These are phyloP conservation scores for Zelonia costaricensis DNA, from an alignment of 208 protist species.

Conservation along the genomic window DNA sequence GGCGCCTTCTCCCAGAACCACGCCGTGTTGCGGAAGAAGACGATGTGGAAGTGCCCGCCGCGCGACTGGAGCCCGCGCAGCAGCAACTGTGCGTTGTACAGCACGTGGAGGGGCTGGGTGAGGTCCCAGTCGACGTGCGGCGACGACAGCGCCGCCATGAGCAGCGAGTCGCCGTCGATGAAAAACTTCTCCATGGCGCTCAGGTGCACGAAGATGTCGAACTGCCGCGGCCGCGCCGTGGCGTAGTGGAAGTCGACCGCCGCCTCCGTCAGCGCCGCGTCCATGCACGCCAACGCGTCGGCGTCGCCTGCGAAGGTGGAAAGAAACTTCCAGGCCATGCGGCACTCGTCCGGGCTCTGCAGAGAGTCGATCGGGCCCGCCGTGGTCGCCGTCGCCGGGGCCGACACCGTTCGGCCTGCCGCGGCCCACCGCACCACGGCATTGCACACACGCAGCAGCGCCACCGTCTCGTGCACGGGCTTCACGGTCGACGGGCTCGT, in stretches of 20 bases:
- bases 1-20: slow-evolving; percentile 83
- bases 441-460: slow-evolving; percentile 30
- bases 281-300: slow-evolving; percentile 36
- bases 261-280: slow-evolving; percentile 39
- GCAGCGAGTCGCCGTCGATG: slow-evolving; percentile 91
- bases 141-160: slow-evolving; percentile 81
- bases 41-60: slow-evolving; percentile 80
- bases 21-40: slow-evolving; percentile 76
- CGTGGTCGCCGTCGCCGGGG: slow-evolving; percentile 32
- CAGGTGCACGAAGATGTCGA: slow-evolving; percentile 92
- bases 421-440: slow-evolving; percentile 36
- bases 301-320: slow-evolving; percentile 27
- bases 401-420: too few relatives aligned
- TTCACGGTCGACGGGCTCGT: slow-evolving; percentile 22
- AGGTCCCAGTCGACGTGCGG: slow-evolving; percentile 86
- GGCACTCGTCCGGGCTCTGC: slow-evolving; percentile 58
- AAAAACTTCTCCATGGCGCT: slow-evolving; percentile 91
- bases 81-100: slow-evolving; percentile 84
- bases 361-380: slow-evolving; percentile 37
- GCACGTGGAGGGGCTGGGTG: slow-evolving; percentile 86
- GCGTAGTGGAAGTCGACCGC: slow-evolving; percentile 80
- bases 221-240: slow-evolving; percentile 75
- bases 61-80: slow-evolving; percentile 65
- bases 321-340: slow-evolving; percentile 85
- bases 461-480: slow-evolving; percentile 27